These are phyloP conservation scores for Fomitopsis pinicola DNA, from an alignment of 1,284 basidiomycete species.

Conservation along the genomic window DNA sequence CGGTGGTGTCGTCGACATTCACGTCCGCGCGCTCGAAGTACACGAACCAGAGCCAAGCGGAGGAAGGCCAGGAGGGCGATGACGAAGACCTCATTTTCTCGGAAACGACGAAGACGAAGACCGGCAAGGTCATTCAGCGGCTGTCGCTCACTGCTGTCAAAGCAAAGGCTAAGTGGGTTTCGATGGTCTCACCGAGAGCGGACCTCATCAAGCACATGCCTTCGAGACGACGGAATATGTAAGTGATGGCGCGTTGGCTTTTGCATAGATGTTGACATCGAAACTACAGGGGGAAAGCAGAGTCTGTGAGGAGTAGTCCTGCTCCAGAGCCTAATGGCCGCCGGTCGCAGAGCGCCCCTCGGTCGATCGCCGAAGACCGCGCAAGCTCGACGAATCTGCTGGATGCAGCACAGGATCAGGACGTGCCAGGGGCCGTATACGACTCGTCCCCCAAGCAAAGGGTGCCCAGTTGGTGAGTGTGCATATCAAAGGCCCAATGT, in stretches of 20 bases:
- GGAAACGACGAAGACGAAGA: slow-evolving; percentile 13
- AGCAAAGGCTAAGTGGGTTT: slow-evolving; percentile 52
- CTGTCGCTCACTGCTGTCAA: slow-evolving; percentile 43
- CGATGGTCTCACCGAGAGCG: neutral
- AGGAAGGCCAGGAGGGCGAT: slow-evolving; percentile 35
- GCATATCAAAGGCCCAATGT: neutral
- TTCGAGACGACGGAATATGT: neutral
- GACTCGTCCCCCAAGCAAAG: slow-evolving; percentile 76
- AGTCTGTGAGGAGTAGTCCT: neutral
- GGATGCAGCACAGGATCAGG: slow-evolving; percentile 30
- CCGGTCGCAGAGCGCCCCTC: neutral
- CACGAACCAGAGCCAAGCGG: slow-evolving; percentile 27
- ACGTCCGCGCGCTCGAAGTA: slow-evolving; percentile 45
- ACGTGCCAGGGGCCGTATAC: slow-evolving; percentile 55
- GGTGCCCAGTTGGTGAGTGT: slow-evolving; percentile 73
- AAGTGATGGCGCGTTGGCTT: neutral
- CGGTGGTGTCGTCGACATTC: slow-evolving; percentile 49
- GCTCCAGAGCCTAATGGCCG: neutral
- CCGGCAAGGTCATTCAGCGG: slow-evolving; percentile 29
- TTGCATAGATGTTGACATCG: neutral
- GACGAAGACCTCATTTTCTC: slow-evolving; percentile 30
- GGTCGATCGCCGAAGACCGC: neutral
- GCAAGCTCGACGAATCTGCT: slow-evolving; percentile 31
- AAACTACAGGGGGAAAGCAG: neutral
- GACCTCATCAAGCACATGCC: neutral